These are phyloP conservation scores for Neofusicoccum ribis DNA, from an alignment of 2,329 filamentous ascomycete genomes.

Conservation along the genomic window DNA sequence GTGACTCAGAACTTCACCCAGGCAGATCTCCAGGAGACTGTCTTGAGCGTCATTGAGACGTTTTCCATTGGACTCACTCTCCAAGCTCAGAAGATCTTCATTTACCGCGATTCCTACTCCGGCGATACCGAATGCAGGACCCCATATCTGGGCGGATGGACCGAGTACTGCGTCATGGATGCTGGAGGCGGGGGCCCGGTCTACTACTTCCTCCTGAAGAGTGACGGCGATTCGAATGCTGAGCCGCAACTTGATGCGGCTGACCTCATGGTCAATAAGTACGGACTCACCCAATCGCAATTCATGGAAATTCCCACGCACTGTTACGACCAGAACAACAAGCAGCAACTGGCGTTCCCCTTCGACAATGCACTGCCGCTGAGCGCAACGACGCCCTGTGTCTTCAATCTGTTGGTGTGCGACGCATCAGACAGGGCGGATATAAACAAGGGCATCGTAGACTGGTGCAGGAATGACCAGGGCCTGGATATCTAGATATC, in stretches of 20 bases:
- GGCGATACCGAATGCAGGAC: neutral
- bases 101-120: neutral
- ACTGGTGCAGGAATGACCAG: no score
- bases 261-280: constrained; percentile 1
- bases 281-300: neutral
- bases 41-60: neutral
- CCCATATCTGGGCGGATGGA: neutral
- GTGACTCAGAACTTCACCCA: neutral
- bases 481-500: no score
- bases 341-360: neutral
- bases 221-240: neutral
- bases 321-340: neutral
- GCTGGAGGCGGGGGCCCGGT: neutral
- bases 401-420: neutral
- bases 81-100: neutral
- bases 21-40: neutral
- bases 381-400: neutral
- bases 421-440: neutral
- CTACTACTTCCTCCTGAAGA: neutral
- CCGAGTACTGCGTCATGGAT: neutral
- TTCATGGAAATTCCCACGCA: neutral
- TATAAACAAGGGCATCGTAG: no score
- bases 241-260: neutral
- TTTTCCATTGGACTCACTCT: neutral
- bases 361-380: neutral